Evolutionary conservation across 352 stramenopile species (phyloP), one percentile per base, ranked within the genome.

Genomic region (Achlya hypogyna): DNA sequence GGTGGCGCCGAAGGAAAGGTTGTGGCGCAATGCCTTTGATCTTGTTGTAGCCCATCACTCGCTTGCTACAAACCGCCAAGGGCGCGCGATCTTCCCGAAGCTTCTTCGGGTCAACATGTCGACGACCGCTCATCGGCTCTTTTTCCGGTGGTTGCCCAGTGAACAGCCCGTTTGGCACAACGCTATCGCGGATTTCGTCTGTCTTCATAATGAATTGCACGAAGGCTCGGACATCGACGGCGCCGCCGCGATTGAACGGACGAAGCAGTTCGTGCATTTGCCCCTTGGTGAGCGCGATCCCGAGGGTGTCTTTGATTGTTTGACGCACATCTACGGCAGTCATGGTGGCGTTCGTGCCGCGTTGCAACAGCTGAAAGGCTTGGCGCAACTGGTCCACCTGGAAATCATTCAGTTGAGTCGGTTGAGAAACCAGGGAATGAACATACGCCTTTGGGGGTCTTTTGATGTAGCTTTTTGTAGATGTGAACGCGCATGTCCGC

Each of bases 351-450:
- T 89, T 77, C 22, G 79, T 73, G 16, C 82, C 82, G 6, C 74
- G 75, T 31, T 82, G 84, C 59, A 93, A 72, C 81, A 93, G 84
- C 69, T 91, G 88, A 71, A 91, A 90, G 14, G 84, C 82, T 10
- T 80, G 81, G 4, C 84, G 81, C 65, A 89, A 88, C 54, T 90
- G 84, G 49, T 93, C 82, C 35, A 90, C 49, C 49, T 56, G n/a
- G n/a, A n/a, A n/a, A 56, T 38, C 1, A 4, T 10, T 20, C 6
- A 56, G 16, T 20, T 35, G 31, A 3, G 25, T 56, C 49, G 49
- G 6, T 6, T 42, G 34, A 6, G 6, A 54, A 54, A 16, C 49
- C 29, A 54, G 23, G 6, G 29, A 10, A 56, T 12, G 16, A 10
- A 16, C 49, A 20, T 56, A 56, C 82, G 25, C 84, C 79, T 9